Percentiles rank a stretch among this genome's conserved stretches.
Evolutionary conservation across 2,329 filamentous ascomycete genomes (phyloP).

Genomic region (Clarireedia sp.): DNA sequence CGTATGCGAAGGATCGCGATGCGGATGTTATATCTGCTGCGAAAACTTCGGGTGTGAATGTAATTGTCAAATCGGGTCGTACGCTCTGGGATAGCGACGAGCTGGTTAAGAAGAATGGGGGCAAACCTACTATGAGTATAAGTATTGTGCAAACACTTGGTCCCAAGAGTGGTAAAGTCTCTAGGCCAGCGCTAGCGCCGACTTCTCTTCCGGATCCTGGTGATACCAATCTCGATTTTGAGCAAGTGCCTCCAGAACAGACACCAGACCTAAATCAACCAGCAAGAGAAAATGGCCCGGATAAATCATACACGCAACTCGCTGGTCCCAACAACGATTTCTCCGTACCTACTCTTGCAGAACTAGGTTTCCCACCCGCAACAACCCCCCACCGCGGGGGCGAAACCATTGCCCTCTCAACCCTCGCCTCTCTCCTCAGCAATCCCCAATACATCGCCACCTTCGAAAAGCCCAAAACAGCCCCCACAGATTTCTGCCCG

Average conservation of each 20-base stretch:
- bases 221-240: slow-evolving; percentile 49
- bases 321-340: slow-evolving; percentile 63
- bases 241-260: slow-evolving; percentile 43
- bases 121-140: slow-evolving; percentile 69
- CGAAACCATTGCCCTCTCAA: slow-evolving; percentile 55
- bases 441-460: slow-evolving; percentile 61
- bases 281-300: slow-evolving; percentile 40
- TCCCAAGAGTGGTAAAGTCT: slow-evolving; percentile 53
- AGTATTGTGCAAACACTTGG: slow-evolving; percentile 57
- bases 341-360: slow-evolving; percentile 60
- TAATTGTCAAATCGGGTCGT: slow-evolving; percentile 55
- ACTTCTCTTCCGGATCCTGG: slow-evolving; percentile 55
- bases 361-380: slow-evolving; percentile 61
- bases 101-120: slow-evolving; percentile 55
- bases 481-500: slow-evolving; percentile 64
- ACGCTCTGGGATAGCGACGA: slow-evolving; percentile 69
- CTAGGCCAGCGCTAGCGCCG: slow-evolving; percentile 53
- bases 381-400: slow-evolving; percentile 63
- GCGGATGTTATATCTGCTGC: slow-evolving; percentile 50
- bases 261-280: slow-evolving; percentile 53
- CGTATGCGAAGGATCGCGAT: slow-evolving; percentile 61
- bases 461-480: slow-evolving; percentile 70
- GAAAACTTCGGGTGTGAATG: slow-evolving; percentile 55
- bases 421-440: slow-evolving; percentile 50
- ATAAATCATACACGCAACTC: slow-evolving; percentile 50